Evolutionary conservation across 139 green algal genomes (phyloP).

Genomic region (Asterochloris erici): DNA sequence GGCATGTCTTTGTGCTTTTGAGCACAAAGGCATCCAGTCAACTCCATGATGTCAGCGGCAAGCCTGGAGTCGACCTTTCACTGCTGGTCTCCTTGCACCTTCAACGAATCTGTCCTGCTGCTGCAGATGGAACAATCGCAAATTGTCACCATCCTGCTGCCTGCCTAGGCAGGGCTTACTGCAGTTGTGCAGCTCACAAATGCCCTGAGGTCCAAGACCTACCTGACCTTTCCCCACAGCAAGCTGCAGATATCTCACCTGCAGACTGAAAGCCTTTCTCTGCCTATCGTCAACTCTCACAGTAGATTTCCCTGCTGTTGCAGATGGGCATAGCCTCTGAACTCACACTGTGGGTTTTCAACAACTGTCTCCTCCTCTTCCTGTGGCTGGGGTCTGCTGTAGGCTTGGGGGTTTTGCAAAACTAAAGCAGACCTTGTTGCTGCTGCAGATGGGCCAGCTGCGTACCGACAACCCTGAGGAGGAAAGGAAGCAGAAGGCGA

Average conservation of each 20-base stretch:
- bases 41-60: too few relatives aligned
- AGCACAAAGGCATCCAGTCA: too few relatives aligned
- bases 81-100: too few relatives aligned
- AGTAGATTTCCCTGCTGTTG: neutral
- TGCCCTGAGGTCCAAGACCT: too few relatives aligned
- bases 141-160: too few relatives aligned
- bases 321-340: neutral
- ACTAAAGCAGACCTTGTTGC: neutral
- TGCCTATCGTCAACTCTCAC: neutral
- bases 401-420: neutral
- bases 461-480: conserved; percentile 84
- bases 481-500: conserved; percentile 82
- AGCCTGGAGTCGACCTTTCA: too few relatives aligned
- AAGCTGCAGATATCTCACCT: too few relatives aligned
- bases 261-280: neutral
- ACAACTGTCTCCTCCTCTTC: neutral
- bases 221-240: too few relatives aligned
- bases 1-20: neutral
- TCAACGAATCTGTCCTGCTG: too few relatives aligned
- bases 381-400: neutral
- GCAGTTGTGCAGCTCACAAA: too few relatives aligned
- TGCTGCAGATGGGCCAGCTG: conserved; percentile 41
- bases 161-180: too few relatives aligned
- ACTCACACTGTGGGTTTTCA: neutral
- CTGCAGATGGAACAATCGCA: too few relatives aligned